Evolutionary conservation across 305 asterid species (phyloP), one percentile per base, ranked within the genome.

Genomic region (Caryopteris hybrid): DNA sequence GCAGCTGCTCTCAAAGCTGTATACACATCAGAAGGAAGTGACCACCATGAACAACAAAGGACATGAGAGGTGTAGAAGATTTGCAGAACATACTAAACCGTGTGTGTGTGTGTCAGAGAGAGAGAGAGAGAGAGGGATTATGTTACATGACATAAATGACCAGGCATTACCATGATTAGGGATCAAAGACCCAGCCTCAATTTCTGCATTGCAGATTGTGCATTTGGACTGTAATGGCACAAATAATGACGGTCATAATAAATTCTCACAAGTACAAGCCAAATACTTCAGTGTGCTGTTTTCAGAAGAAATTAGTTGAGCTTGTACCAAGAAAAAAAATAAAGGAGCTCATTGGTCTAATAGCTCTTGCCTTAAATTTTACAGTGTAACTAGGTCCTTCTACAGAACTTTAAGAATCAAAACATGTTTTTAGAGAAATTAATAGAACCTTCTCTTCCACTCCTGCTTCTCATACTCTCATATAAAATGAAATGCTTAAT

Each of bases 1-100:
- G 99, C 96, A 21, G 95, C 99, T 63, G 97, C 97, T 87, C 97
- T 84, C 73, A 93, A 76, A 52, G 90, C 99, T 93, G 88, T 11
- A 48, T 33, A 75, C 43, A 73, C 53, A 75, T 66, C 66, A 55
- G 67, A 61, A 67, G 10, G 56, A 65, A 50, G 69, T 58, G 61
- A 55, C 50, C 66, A 72, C 60, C 45, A 61, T 55, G 56, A 68
- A 64, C 45, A 64, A 61, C 59, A 57, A 64, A 43, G 57, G 57
- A 50, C 56, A 48, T 52, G 61, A 55, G 69, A 64, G 72, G 58
- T 60, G 14, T 72, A 64, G 45, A 25, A 75, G 67, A 53, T 51
- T 69, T 66, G 23, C 39, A 9, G 25, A 48, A 54, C 61, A 74
- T 50, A 61, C 61, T 45, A 70, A 41, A 46, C 4, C 45, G 55